Evolutionary conservation across 163 green algal species (phyloP).

Genomic region (Chlamydomonas reinhardtii): DNA sequence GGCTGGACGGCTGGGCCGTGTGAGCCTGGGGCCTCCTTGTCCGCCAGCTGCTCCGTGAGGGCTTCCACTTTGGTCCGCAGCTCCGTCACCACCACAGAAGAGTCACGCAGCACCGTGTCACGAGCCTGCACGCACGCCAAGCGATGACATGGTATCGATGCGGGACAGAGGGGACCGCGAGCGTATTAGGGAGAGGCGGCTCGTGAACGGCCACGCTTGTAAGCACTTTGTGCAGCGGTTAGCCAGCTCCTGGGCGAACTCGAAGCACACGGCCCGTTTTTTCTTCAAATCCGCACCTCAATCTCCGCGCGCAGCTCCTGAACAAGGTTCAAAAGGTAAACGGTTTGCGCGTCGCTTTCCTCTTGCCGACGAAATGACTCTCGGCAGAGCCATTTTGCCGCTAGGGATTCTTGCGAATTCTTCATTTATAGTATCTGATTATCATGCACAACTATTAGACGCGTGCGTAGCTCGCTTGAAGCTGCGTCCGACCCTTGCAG

Average conservation of each 20-base stretch:
- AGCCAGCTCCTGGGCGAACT: not conserved
- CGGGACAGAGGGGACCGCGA: not conserved
- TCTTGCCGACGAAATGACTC: not conserved
- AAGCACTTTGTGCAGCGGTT: not conserved
- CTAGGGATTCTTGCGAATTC: not conserved
- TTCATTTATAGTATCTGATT: too few species aligned
- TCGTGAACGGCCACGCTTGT: too few species aligned
- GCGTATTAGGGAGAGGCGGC: not conserved
- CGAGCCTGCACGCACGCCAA: not conserved
- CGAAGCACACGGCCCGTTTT: not conserved
- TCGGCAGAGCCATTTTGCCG: not conserved
- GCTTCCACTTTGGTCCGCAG: not conserved
- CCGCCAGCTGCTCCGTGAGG: conserved; percentile 9
- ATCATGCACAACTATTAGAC: not conserved
- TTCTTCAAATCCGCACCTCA: not conserved
- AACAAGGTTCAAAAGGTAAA: not conserved
- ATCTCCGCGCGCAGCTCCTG: not conserved
- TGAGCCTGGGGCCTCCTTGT: not conserved
- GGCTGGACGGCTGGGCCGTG: too few species aligned
- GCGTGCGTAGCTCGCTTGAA: too few species aligned
- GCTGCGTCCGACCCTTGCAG: too few species aligned
- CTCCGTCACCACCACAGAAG: not conserved
- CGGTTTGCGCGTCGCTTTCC: not conserved
- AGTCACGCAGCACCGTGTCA: conserved; percentile 14
- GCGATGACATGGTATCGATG: too few species aligned